Conservation (phyloP, 73 alveolate species). For the Symbiodinium pilosum region DNA sequence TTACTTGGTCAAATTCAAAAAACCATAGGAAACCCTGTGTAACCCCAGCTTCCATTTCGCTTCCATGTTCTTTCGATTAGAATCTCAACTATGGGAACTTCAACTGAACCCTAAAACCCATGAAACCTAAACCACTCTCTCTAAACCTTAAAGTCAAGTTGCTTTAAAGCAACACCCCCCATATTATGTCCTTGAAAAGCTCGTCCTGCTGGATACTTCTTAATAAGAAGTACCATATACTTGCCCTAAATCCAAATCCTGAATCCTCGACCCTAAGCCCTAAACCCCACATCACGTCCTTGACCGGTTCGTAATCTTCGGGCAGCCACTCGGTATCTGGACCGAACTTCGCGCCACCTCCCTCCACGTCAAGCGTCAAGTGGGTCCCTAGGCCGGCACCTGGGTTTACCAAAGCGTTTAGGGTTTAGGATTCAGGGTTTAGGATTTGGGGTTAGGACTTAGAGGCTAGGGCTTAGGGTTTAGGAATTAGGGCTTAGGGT, state of each 20-base stretch:
- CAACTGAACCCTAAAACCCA: neutral
- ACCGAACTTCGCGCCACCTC: constrained; percentile 4
- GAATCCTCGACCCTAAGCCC: no score
- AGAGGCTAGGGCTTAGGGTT: no score
- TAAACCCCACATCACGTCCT: neutral
- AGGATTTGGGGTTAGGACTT: no score
- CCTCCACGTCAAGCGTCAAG: neutral
- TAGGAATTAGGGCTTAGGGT: no score
- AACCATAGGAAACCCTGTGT: no score
- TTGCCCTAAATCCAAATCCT: neutral
- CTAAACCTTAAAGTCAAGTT: neutral
- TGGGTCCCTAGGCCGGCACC: constrained; percentile 8
- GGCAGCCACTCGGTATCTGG: constrained; percentile 13
- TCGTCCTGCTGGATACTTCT: neutral
- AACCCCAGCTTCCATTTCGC: no score
- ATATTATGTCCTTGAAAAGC: neutral
- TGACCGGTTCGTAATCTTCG: neutral
- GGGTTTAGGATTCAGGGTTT: no score
- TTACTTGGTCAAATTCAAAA: no score
- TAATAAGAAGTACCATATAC: neutral
- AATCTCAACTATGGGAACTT: neutral
- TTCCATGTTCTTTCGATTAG: no score
- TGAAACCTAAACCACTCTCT: neutral
- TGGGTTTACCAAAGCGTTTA: no score
- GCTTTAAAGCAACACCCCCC: no score